Evolutionary conservation across 441 rosid species (phyloP), one percentile per base, ranked within the genome.

Genomic region (Francoa sonchifolia): DNA sequence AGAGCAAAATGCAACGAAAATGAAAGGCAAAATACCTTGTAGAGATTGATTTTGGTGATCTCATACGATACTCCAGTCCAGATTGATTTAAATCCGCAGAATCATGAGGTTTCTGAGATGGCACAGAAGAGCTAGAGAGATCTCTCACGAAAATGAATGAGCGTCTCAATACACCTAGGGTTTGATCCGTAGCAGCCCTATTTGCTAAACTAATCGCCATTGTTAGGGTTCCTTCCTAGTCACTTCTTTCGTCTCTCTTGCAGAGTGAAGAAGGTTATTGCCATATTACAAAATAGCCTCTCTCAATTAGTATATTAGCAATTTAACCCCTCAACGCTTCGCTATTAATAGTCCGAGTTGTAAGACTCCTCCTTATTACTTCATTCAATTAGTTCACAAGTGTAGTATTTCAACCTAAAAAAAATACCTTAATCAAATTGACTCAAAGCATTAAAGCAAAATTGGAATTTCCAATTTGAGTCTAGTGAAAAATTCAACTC

Each of bases 11-110:
- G n/a, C n/a, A 49, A 18, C 14, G 16, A 33, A 2, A 59, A 22
- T 0, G 7, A 30, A n/a, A 6, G 6, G 17, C 1, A 35, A 4
- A 11, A 42, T 8, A 80, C 94, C 89, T 79, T 89, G 58, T 85
- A 76, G 60, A 90, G 98, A 59, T 86, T 84, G 72, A 86, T 76
- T 53, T 79, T 90, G 39, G 93, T 85, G 81, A 89, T 77, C 63
- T 86, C 68, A 33, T 90, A 90, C 13, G 90, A 76, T 40, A 90
- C 70, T 16, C 68, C 74, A 13, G 39, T 49, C 98, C 98, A 86
- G 73, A 68, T 38, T 69, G 76, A 18, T 43, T 50, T 5, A 52
- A 34, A 47, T 42, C 45, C 5, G 71, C 6, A 14, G 58, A 4
- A 11, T 45, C 6, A 33, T 12, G 47, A 11, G 30, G 37, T 30